Evolutionary conservation across 345 rosid genomes (phyloP).

Genomic region (Crucihimalaya himalaica): DNA sequence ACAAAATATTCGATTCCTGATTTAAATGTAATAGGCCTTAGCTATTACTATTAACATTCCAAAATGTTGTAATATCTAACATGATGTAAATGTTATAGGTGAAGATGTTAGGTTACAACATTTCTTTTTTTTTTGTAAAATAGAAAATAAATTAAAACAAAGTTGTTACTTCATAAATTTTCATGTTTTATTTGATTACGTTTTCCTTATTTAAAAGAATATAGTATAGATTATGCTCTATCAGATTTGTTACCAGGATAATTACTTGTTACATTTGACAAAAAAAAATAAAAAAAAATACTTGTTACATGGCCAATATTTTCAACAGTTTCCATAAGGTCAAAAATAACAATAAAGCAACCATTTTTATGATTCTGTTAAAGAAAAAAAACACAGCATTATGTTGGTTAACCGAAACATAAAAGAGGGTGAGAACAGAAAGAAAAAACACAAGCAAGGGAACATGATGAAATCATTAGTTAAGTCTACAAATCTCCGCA

Average conservation of each 20-base stretch:
- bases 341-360: background rate
- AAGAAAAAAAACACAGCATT: background rate
- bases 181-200: background rate
- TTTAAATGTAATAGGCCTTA: background rate
- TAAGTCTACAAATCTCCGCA: background rate
- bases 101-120: background rate
- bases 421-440: background rate
- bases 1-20: background rate
- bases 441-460: background rate
- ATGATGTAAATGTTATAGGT: no score
- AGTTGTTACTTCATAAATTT: background rate
- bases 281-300: no score
- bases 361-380: background rate
- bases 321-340: background rate
- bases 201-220: background rate
- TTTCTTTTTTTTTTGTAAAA: background rate
- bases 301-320: background rate
- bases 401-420: background rate
- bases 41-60: background rate
- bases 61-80: no score
- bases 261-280: background rate
- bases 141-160: background rate
- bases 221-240: background rate
- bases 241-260: background rate
- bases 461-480: background rate